These are phyloP conservation scores for Fusarium chlamydosporum DNA, from an alignment of 2,329 filamentous ascomycete genomes.

Conservation along the genomic window DNA sequence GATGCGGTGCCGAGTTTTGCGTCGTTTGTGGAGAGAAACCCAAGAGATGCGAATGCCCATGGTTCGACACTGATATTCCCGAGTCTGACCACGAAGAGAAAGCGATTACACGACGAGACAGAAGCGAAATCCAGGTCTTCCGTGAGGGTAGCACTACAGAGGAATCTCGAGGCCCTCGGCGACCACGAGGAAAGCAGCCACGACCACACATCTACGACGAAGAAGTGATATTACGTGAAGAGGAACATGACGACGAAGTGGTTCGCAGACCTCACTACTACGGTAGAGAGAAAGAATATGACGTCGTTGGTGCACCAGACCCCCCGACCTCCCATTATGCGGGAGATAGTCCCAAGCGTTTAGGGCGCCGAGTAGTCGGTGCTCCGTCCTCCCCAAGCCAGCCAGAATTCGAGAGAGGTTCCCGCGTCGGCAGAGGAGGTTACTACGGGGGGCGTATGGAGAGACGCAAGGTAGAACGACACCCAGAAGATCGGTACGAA, in stretches of 20 bases:
- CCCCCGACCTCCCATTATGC: slow-evolving; percentile 68
- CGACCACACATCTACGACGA: slow-evolving; percentile 60
- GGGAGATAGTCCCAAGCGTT: slow-evolving; percentile 70
- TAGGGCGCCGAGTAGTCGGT: slow-evolving; percentile 48
- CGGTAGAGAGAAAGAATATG: slow-evolving; percentile 59
- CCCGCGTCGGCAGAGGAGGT: slow-evolving; percentile 52
- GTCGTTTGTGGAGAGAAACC: slow-evolving; percentile 86
- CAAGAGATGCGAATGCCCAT: slow-evolving; percentile 86
- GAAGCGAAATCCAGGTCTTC: slow-evolving; percentile 41
- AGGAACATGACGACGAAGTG: slow-evolving; percentile 62
- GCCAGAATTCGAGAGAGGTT: slow-evolving; percentile 46
- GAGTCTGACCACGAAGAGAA: slow-evolving; percentile 69
- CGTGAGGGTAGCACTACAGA: slow-evolving; percentile 51
- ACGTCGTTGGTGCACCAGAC: slow-evolving; percentile 54
- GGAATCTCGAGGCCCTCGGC: slow-evolving; percentile 47
- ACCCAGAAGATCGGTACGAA: slow-evolving; percentile 60
- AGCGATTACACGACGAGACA: slow-evolving; percentile 61
- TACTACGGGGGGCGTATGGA: slow-evolving; percentile 65
- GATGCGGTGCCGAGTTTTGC: slow-evolving; percentile 87
- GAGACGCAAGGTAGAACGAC: slow-evolving; percentile 65
- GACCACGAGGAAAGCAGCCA: slow-evolving; percentile 45
- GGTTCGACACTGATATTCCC: slow-evolving; percentile 75
- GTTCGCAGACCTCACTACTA: slow-evolving; percentile 49
- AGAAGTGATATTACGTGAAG: slow-evolving; percentile 62
- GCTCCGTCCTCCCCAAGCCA: slow-evolving; percentile 46